Conservation (phyloP, 164 flowering plant genomes). For the Umbellularia californica region DNA sequence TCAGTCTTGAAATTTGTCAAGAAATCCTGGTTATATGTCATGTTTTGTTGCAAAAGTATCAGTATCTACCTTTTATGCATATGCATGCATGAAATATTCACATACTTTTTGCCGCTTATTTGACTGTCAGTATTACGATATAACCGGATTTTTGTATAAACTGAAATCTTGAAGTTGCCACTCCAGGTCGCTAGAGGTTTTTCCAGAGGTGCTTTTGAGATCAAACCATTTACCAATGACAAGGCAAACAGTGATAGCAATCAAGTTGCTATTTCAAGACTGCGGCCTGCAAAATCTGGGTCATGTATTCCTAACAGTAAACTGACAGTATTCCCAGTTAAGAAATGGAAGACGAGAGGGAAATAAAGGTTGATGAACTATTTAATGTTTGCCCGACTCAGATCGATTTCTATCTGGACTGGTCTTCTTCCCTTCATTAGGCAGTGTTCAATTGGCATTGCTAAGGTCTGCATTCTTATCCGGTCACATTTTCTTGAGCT, state of each 20-base stretch:
- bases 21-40: too few relatives aligned
- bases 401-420: background rate
- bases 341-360: constrained; percentile 46
- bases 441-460: background rate
- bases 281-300: constrained; percentile 37
- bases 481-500: background rate
- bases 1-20: too few relatives aligned
- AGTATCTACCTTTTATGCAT: too few relatives aligned
- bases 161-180: constrained; percentile 2
- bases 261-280: constrained; percentile 45
- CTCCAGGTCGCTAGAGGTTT: constrained; percentile 77
- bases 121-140: too few relatives aligned
- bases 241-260: constrained; percentile 32
- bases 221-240: constrained; percentile 56
- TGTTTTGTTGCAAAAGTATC: too few relatives aligned
- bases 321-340: constrained; percentile 60
- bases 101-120: too few relatives aligned
- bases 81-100: too few relatives aligned
- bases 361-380: constrained; percentile 22
- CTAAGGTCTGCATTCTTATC: background rate
- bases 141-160: background rate
- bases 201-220: constrained; percentile 70
- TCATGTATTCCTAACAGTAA: constrained; percentile 28
- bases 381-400: too few relatives aligned
- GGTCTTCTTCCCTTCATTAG: background rate